Base-by-base conservation (phyloP, 495 filamentous ascomycete genomes). In the Podospora comata region DNA sequence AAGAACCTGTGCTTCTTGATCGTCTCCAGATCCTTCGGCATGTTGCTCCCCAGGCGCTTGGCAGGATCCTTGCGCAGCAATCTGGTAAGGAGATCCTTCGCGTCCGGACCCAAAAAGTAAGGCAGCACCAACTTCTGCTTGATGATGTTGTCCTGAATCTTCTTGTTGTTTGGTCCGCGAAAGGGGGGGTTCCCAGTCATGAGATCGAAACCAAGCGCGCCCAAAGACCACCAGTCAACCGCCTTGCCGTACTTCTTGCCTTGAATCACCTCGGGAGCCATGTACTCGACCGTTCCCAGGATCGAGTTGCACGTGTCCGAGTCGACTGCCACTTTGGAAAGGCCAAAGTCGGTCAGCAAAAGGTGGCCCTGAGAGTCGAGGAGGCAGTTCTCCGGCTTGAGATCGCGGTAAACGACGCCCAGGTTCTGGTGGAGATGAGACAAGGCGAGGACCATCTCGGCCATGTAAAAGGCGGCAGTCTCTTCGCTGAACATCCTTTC, bases 171-270 rank as follows among this genome's bases (percentile, higher is more conserved):
- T 79, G 89, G 89, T 32, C 91, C 95, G 65, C 86, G 87, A 83
- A 98, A 99, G 1, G 96, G 96, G 1, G 94, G 92, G 7, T 85
- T 85, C 44, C 96, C 95, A 13, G 93, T 97, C 74, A 99, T 86
- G 18, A 99, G 86, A 77, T 99, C 95, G 76, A 88, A 94, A 59
- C 92, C 93, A 48, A 99, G 82, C 20, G 94, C 92, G 27, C 96
- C 95, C 34, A 99, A 89, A 4, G 94, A 96, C 95, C 95, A 99
- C 94, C 94, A 99, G 82, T 99, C 95, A 48, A 97, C 96, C 18
- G 92, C 89, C 76, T 92, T 92, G 76, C 93, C 93, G 77, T 99
- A 99, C 71, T 87, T 87, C 68, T 90, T 86, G 68, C 92, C 92
- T 57, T 84, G 84, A 71, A 99, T 88, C 53, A 99, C 90, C 80